Evolutionary conservation across 1,139 yeast species (phyloP), one percentile per base, ranked within the genome.

Genomic region (Hemisphaericaspora subhashii): DNA sequence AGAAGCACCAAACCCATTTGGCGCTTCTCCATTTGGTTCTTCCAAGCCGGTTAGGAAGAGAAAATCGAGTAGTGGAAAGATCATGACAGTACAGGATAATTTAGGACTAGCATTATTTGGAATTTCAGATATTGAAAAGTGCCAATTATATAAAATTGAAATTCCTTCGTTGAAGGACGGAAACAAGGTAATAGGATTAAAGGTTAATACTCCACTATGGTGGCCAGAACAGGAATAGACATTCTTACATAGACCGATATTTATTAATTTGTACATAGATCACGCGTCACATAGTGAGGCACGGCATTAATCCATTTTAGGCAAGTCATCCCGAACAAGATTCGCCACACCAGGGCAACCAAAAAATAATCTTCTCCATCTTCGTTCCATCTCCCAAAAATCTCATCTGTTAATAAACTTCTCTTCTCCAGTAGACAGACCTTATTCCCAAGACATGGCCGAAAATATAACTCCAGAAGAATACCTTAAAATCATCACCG

Each of bases 101-200:
- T 57, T 78, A 24, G 96, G 96, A 0, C 70, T 88, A 23, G 85
- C 86, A 7, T 62, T 82, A 42, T 72, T 79, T 27, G 69, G 72
- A 23, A 59, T 79, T 39, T 74, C 69, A 26, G 76, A 71, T 37
- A 51, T 72, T 11, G 56, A 61, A 28, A 61, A 60, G 40, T 48
- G 52, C 41, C 36, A 40, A 13, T 42, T 55, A 7, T 70, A 55
- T 46, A 64, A 64, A 43, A 45, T 66, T 7, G 66, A 62, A 35
- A 39, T 65, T 1, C 68, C 68, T 2, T 51, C 51, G 12, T 43
- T 61, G 4, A 53, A 53, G 7, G 47, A 48, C 5, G 55, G 50
- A 1, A 40, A 48, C 4, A 57, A 45, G 29, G 66, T 29, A 57
- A 48, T 69, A 4, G 76, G 75, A 0, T 58, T 80, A 12, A 73